Percentiles rank a stretch among this genome's conserved stretches.
Evolutionary conservation across 495 filamentous ascomycete species (phyloP).

Genomic region (Usnea hakonensis): DNA sequence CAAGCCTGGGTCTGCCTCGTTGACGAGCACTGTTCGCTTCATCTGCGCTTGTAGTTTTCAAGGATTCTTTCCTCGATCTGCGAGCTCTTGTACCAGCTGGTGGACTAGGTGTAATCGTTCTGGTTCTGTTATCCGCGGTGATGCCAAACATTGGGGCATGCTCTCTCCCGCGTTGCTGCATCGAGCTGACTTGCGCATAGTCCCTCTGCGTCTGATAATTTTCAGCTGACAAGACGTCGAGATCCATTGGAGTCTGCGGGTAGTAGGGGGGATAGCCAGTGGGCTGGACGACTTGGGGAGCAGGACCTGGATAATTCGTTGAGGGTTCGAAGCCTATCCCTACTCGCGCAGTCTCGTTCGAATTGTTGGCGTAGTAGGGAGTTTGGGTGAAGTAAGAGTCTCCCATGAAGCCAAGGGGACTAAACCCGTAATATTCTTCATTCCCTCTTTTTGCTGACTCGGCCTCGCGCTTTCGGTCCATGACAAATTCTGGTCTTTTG

Average conservation of each 20-base stretch:
- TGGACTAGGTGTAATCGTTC: not conserved
- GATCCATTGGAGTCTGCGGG: constrained; percentile 10
- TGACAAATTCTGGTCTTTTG: constrained; percentile 9
- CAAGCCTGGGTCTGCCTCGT: constrained; percentile 60
- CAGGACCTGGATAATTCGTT: not conserved
- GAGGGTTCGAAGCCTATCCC: not conserved
- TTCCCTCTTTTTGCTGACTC: constrained; percentile 8
- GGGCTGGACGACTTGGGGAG: not conserved
- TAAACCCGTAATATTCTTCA: constrained; percentile 10
- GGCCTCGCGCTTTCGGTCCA: constrained; percentile 7
- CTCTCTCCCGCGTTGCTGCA: not conserved
- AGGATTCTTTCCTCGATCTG: constrained; percentile 6
- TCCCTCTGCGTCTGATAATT: constrained; percentile 10
- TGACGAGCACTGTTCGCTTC: constrained; percentile 15
- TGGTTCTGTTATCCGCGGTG: not conserved
- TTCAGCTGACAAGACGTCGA: constrained; percentile 12
- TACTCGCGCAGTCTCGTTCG: constrained; percentile 4
- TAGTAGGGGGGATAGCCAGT: constrained; percentile 1
- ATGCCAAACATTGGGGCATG: constrained; percentile 1
- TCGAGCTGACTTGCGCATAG: constrained; percentile 2
- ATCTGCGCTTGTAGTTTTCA: constrained; percentile 4
- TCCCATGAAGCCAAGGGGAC: constrained; percentile 8
- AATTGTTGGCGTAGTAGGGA: not conserved
- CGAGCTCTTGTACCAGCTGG: not conserved
- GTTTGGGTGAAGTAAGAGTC: constrained; percentile 14